These are phyloP conservation scores for Trichopus zeylanicus DNA, from an alignment of 116 monocot species.

Conservation along the genomic window DNA sequence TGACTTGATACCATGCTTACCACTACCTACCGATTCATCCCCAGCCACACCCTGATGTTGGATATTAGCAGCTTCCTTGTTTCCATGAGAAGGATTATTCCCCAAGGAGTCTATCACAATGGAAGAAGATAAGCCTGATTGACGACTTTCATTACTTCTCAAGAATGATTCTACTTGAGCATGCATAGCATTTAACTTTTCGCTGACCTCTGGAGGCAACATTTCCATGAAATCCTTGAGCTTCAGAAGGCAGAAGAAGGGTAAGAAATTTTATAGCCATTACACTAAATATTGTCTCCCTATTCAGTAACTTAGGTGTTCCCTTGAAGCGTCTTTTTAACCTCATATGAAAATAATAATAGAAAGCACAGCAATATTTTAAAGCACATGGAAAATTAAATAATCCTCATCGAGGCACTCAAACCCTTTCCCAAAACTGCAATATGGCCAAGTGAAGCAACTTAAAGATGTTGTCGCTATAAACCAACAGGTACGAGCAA, in stretches of 20 bases:
- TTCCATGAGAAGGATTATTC: conserved; percentile 9
- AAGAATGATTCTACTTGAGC: conserved; percentile 33
- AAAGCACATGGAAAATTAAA: neutral
- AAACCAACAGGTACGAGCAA: neutral
- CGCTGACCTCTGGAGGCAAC: conserved; percentile 23
- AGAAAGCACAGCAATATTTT: neutral
- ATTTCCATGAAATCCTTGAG: conserved; percentile 49
- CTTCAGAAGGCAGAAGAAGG: conserved; percentile 10
- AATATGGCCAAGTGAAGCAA: neutral
- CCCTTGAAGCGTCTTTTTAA: no score
- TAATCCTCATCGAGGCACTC: neutral
- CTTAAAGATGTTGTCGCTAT: neutral
- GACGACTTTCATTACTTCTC: conserved; percentile 6
- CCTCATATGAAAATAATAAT: neutral
- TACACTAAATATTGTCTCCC: no score
- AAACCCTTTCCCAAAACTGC: neutral
- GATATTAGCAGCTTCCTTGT: conserved; percentile 2
- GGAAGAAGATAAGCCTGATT: conserved; percentile 13
- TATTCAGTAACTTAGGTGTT: no score
- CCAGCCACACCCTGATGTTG: conserved; percentile 1
- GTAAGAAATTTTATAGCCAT: neutral
- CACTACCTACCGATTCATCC: neutral
- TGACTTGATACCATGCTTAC: neutral
- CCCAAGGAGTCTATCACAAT: conserved; percentile 9
- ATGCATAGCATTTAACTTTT: conserved; percentile 32